Percentiles rank a stretch among this genome's conserved stretches.
phyloP scores from a whole-genome alignment of 495 filamentous ascomycete genomes.

The Coniosporium apollinis region DNA sequence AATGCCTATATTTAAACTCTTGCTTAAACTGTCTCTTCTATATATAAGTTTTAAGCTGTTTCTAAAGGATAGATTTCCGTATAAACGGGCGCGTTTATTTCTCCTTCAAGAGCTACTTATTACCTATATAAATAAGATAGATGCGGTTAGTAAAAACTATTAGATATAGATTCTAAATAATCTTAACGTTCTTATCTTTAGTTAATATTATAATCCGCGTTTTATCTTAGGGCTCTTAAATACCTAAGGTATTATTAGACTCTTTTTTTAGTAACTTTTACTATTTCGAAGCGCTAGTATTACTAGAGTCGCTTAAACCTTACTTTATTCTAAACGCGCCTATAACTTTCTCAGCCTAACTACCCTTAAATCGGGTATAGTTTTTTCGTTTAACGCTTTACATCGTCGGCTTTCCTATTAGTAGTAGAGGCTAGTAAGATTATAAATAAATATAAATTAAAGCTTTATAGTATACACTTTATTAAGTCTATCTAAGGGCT shows the following conservation, averaged over 20 bases:
- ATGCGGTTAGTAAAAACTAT: background rate
- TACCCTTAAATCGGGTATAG: background rate
- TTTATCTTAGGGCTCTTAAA: background rate
- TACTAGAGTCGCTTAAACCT: background rate
- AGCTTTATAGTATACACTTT: background rate
- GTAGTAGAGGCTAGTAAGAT: no score
- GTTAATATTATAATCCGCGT: background rate
- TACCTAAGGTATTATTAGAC: background rate
- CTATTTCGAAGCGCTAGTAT: background rate
- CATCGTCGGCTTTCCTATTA: background rate
- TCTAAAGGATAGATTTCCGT: background rate
- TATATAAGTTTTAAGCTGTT: background rate
- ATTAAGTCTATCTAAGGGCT: background rate
- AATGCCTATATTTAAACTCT: background rate
- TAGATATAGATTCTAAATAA: background rate
- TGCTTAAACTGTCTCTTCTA: background rate
- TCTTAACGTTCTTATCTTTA: background rate
- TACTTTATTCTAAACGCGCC: background rate
- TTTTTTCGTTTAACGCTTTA: background rate
- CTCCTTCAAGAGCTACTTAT: background rate
- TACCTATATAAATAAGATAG: background rate
- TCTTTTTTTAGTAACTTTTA: background rate
- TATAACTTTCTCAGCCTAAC: background rate
- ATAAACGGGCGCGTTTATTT: background rate
- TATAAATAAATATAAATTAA: no score